phyloP scores from a whole-genome alignment of 2,329 filamentous ascomycete species.

The Hypoxylon sp. region DNA sequence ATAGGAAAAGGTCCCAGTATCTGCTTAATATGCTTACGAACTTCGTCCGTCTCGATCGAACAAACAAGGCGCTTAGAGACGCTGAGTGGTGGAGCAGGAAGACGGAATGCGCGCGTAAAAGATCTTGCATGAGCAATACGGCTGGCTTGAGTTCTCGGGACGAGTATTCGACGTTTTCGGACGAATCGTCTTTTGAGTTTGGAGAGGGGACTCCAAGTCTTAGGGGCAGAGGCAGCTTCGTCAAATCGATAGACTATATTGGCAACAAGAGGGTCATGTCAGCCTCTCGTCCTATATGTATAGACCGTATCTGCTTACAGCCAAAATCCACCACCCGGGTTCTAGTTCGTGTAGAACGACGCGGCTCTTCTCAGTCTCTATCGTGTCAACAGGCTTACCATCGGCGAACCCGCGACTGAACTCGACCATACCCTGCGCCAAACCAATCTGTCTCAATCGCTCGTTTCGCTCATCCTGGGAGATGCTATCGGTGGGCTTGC shows the following conservation, averaged over 20 bases:
- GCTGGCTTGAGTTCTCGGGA: constrained; percentile 89
- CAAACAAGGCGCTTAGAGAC: constrained; percentile 77
- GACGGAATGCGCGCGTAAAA: constrained; percentile 82
- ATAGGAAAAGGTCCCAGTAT: constrained; percentile 80
- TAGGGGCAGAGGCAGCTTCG: constrained; percentile 73
- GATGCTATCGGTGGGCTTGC: constrained; percentile 57
- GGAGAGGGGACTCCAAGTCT: constrained; percentile 56
- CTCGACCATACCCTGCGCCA: constrained; percentile 95
- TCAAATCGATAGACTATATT: constrained; percentile 81
- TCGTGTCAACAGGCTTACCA: constrained; percentile 79
- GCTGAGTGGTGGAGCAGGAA: constrained; percentile 90
- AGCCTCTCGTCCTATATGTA: constrained; percentile 13
- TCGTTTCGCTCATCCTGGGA: constrained; percentile 81
- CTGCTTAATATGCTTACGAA: constrained; percentile 79
- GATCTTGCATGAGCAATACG: constrained; percentile 79
- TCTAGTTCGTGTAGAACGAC: constrained; percentile 90
- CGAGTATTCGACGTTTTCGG: constrained; percentile 79
- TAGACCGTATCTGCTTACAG: constrained; percentile 65
- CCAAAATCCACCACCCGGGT: constrained; percentile 93
- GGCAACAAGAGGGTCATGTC: constrained; percentile 17
- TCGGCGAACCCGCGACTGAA: constrained; percentile 91
- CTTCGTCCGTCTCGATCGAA: constrained; percentile 70
- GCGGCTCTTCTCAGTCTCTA: constrained; percentile 91
- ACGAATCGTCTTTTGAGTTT: constrained; percentile 53
- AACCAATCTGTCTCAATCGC: constrained; percentile 88